Base-by-base conservation (phyloP, 2,329 filamentous ascomycete species). In the Neoascochyta sp. region DNA sequence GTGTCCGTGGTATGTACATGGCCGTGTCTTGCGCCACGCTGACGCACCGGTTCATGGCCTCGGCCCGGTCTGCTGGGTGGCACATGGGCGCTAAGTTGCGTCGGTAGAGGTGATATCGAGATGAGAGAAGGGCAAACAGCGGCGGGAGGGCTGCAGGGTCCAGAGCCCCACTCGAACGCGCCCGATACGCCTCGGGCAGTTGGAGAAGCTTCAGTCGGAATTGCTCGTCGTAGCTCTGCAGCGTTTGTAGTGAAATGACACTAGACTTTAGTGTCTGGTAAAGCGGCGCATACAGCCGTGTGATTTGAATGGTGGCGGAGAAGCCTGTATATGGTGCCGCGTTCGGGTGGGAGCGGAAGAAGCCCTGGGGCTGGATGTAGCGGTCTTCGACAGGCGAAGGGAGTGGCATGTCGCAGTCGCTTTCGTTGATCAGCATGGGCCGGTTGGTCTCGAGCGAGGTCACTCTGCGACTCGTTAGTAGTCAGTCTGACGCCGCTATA, bases 361-460 rank as follows among this genome's bases (percentile, higher is more conserved):
- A 60, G n/a, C 65, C 66, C 31, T 57, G 81, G 62, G 47, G 53
- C 34, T 76, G 74, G 25, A 88, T 79, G 52, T 79, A 82, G 47
- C 86, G 81, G 49, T 95, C 89, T 58, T 94, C 86, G 14, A 88
- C 75, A 1, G 83, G 76, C 14, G 81, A 81, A 0, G 90, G 90
- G 15, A 95, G 75, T 13, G 77, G 72, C 5, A 89, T 81, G 46
- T 95, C 86, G 67, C 87, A 95, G 60, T 96, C 90, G 17, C 78
- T 75, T 50, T 96, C 90, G 53, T 89, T 75, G 53, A 96, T 94
- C 43, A 89, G 65, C 33, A 85, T 76, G 1, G 90, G 87, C 28
- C 83, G 80, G 7, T 86, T 85, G 18, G 88, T 72, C 56, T 95
- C 89, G 9, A 94, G 69, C 0, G 87, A 81, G 27, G 93, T 68